Percentiles rank a stretch among this genome's conserved stretches.
Conservation (phyloP, 805 yeast species). For the Alloascoidea hylecoeti region DNA sequence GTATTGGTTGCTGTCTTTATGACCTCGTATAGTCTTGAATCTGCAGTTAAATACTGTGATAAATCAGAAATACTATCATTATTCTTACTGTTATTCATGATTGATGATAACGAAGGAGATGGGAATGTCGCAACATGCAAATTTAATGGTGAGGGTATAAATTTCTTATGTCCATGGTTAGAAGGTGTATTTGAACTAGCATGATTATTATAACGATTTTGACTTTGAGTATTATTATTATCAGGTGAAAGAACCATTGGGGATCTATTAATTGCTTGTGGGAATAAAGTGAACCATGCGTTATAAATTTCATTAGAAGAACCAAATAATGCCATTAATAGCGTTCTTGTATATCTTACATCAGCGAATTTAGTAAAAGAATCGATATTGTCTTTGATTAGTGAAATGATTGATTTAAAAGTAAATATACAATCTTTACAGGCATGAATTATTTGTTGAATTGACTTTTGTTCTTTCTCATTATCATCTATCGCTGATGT, state of each 20-base stretch:
- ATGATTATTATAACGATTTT: too few relatives aligned
- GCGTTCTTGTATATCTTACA: conserved; percentile 48
- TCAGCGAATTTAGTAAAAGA: conserved; percentile 43
- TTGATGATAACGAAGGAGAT: conserved; percentile 2
- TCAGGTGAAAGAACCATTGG: too few relatives aligned
- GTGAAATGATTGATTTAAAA: conserved; percentile 34
- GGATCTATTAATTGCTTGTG: too few relatives aligned
- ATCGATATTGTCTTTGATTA: conserved; percentile 31
- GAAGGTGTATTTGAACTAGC: conserved; percentile 5
- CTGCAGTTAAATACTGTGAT: conserved; percentile 34
- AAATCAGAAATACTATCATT: conserved; percentile 9
- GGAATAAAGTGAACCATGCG: conserved; percentile 36
- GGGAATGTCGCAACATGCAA: conserved; percentile 6
- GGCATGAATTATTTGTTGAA: conserved; percentile 20
- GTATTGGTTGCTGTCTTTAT: conserved; percentile 47
- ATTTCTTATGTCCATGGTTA: conserved; percentile 6
- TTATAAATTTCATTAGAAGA: conserved; percentile 54
- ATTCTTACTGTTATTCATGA: conserved; percentile 2
- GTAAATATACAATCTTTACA: conserved; percentile 24
- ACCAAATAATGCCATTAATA: conserved; percentile 44
- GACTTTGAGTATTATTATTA: too few relatives aligned
- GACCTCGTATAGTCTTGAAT: conserved; percentile 51
- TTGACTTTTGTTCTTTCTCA: too few relatives aligned
- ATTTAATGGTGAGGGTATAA: conserved; percentile 4
- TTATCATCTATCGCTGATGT: too few relatives aligned